Base-by-base conservation (phyloP, 768 basidiomycete genomes). In the Phlebiopsis flavidoalba region DNA sequence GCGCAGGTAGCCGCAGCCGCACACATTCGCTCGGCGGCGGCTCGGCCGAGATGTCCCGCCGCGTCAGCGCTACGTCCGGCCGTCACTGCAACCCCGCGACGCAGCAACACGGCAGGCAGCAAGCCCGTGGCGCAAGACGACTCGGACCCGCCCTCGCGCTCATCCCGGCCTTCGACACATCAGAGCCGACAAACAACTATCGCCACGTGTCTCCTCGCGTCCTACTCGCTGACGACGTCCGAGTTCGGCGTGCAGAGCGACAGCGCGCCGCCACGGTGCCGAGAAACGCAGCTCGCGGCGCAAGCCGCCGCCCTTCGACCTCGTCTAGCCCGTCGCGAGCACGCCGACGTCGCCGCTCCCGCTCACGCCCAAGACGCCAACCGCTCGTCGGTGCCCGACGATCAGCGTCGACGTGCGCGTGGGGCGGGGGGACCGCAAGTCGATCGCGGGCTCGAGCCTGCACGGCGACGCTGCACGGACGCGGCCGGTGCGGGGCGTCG, bases 141-240 rank as follows among this genome's bases (percentile, higher is more conserved):
- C 8, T 19, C 37, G 3, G 11, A 33, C 24, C 64, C 61, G n/a
- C 60, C 70, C 48, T 79, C 81, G 0, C 80, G 17, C 75, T 72
- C 45, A 81, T 82, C 8, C 83, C 84, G 5, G 70, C 76, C 17
- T 85, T 85, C 60, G 81, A 79, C 7, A 81, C 77, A 0, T 68
- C 70, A 1, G 76, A 74, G 8, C 70, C 74, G 24, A 78, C 82
- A 61, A 83, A 82, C 65, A 67, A 75, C n/a, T 83, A n/a, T 83
- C 59, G 59, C 67, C 43, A 24, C 49, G 21, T n/a, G 5, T 58
- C 56, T 36, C 58, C 11, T 58, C 61, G 19, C 57, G 57, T n/a
- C n/a, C 6, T 26, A 59, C 8, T 53, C 61, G 49, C 43, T 66
- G 19, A 19, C 66, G 53, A 46, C 64, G n/a, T 63, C 63, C 26